These are phyloP conservation scores for Pythium myriotylum DNA, from an alignment of 352 stramenopile species.

Conservation along the genomic window DNA sequence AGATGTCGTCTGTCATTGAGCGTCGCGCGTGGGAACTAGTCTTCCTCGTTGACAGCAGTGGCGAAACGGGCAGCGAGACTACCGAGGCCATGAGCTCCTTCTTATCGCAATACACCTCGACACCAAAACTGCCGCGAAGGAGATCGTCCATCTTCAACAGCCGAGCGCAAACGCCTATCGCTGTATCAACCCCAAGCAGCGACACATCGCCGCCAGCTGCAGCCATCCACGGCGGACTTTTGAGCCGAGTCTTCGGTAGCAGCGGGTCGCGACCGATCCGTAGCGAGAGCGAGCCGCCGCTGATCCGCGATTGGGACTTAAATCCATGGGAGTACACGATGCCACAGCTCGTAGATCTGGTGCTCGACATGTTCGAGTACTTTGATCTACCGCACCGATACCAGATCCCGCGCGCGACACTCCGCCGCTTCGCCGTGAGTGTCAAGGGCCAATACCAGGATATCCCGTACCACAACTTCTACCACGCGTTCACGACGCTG, in stretches of 20 bases:
- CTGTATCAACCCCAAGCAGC: background rate
- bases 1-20: constrained; percentile 67
- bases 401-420: constrained; percentile 49
- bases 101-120: constrained; percentile 74
- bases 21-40: constrained; percentile 72
- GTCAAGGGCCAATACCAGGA: constrained; percentile 79
- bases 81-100: constrained; percentile 64
- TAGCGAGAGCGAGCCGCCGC: background rate
- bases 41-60: constrained; percentile 58
- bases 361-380: constrained; percentile 74
- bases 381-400: constrained; percentile 70
- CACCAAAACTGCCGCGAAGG: constrained; percentile 37
- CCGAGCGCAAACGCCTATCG: constrained; percentile 21
- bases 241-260: constrained; percentile 22
- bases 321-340: constrained; percentile 64
- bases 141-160: constrained; percentile 30
- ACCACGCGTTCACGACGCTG: constrained; percentile 81
- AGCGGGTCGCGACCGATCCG: background rate
- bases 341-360: constrained; percentile 65
- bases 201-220: background rate
- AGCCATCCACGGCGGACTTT: constrained; percentile 4
- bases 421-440: constrained; percentile 66
- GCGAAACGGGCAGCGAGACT: constrained; percentile 42
- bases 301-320: constrained; percentile 52
- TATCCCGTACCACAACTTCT: constrained; percentile 87